phyloP scores from a whole-genome alignment of 805 yeast genomes.

The Phaffomyces opuntiae region DNA sequence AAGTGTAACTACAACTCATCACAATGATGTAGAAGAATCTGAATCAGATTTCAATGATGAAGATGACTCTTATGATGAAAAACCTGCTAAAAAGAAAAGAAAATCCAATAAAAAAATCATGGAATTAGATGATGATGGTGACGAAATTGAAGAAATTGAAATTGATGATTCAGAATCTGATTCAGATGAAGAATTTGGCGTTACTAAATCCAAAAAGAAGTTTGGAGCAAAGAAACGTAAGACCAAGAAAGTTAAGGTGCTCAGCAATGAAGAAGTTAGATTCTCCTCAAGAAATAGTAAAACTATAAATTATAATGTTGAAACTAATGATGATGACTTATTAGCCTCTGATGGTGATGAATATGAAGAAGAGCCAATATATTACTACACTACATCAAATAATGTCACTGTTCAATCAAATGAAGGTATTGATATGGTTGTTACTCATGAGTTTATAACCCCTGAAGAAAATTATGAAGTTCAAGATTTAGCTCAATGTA shows the following conservation, averaged over 20 bases:
- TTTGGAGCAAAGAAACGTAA: conserved; percentile 18
- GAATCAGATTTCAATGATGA: conserved; percentile 14
- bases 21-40: conserved; percentile 12
- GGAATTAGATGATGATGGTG: conserved; percentile 7
- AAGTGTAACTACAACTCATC: conserved; percentile 12
- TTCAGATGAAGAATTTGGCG: conserved; percentile 31
- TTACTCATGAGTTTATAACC: conserved; percentile 45
- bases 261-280: conserved; percentile 48
- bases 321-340: conserved; percentile 41
- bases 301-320: conserved; percentile 72
- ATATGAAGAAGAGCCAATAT: conserved; percentile 22
- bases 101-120: conserved; percentile 13
- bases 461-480: conserved; percentile 21
- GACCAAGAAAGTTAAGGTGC: conserved; percentile 11
- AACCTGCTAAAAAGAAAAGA: conserved; percentile 13
- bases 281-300: conserved; percentile 65
- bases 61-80: conserved; percentile 14
- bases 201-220: conserved; percentile 20
- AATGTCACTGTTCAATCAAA: conserved; percentile 21
- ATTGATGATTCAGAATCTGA: conserved; percentile 6
- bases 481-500: conserved; percentile 43
- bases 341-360: conserved; percentile 28
- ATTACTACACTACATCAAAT: conserved; percentile 19
- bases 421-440: conserved; percentile 39
- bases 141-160: conserved; percentile 22